These are phyloP conservation scores for Deuterostichococcus epilithicus DNA, from an alignment of 139 green algal species.

Conservation along the genomic window DNA sequence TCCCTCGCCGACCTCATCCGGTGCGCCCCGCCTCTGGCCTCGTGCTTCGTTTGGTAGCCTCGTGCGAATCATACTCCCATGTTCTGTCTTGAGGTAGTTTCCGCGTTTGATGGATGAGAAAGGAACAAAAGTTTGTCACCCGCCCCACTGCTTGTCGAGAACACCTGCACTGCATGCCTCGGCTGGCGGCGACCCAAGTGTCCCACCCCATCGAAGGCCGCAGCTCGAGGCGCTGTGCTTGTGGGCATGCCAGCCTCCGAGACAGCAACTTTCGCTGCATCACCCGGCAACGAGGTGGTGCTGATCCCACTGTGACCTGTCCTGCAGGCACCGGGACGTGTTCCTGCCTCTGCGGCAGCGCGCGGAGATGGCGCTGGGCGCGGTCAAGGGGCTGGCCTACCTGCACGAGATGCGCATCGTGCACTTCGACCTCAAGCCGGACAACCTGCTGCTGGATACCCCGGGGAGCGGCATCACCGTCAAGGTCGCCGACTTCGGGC, in stretches of 20 bases:
- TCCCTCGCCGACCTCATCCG: slow-evolving; percentile 54
- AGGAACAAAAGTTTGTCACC: too few species aligned
- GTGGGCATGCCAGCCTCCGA: too few species aligned
- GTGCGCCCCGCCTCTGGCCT: slow-evolving; percentile 12
- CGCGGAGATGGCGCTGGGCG: slow-evolving; percentile 74
- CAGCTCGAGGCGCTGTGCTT: too few species aligned
- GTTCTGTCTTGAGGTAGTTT: too few species aligned
- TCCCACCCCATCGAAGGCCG: too few species aligned
- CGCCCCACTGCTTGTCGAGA: too few species aligned
- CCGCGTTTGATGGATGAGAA: too few species aligned
- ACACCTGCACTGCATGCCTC: too few species aligned
- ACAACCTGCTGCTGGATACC: slow-evolving; percentile 88
- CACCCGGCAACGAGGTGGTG: too few species aligned
- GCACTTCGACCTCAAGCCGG: slow-evolving; percentile 92
- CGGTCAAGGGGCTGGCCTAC: slow-evolving; percentile 82
- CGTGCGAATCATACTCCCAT: too few species aligned
- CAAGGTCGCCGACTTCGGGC: slow-evolving; percentile 81
- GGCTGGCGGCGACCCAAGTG: too few species aligned
- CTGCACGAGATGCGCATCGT: slow-evolving; percentile 85
- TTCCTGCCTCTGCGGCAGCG: slow-evolving; percentile 56
- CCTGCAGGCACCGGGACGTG: slow-evolving; percentile 6
- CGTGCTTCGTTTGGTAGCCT: not conserved
- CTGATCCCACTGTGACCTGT: not conserved
- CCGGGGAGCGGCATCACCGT: slow-evolving; percentile 9
- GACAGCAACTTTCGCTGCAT: too few species aligned